A percentile compares a stretch with the other conserved stretches of the same genome.
Evolutionary conservation across 768 basidiomycete genomes (phyloP).

Genomic region (Podaxis sp.): DNA sequence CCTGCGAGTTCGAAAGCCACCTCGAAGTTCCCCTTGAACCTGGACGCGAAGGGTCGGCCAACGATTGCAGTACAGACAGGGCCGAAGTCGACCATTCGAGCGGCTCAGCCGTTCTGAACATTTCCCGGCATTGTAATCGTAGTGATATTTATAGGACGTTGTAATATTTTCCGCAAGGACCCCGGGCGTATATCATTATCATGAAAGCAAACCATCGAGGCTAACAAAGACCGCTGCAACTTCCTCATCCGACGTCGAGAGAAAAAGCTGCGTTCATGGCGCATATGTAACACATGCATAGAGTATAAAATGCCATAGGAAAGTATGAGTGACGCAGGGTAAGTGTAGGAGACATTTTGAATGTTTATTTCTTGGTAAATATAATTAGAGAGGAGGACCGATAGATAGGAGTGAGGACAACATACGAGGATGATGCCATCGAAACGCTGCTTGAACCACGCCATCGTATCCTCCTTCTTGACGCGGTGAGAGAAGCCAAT

Average conservation of each 20-base stretch:
- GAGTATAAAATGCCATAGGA: slow-evolving; percentile 24
- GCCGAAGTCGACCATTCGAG: slow-evolving; percentile 26
- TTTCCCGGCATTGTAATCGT: neutral
- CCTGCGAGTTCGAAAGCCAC: slow-evolving; percentile 10
- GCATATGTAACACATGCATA: slow-evolving; percentile 28
- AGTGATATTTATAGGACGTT: neutral
- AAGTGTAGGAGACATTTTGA: slow-evolving; percentile 16
- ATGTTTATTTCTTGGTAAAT: slow-evolving; percentile 28
- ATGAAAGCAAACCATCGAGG: neutral
- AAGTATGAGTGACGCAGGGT: slow-evolving; percentile 19
- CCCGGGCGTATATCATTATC: slow-evolving; percentile 2
- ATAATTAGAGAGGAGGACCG: slow-evolving; percentile 4
- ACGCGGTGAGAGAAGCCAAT: slow-evolving; percentile 88
- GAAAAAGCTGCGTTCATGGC: slow-evolving; percentile 21
- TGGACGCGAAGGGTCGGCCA: slow-evolving; percentile 35
- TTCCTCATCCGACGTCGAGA: neutral
- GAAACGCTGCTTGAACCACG: slow-evolving; percentile 99
- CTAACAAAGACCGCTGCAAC: neutral
- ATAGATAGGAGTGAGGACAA: slow-evolving; percentile 13
- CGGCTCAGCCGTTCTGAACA: slow-evolving; percentile 11
- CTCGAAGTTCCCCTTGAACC: slow-evolving; percentile 25
- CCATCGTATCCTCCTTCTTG: slow-evolving; percentile 93
- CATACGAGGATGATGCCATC: slow-evolving; percentile 93
- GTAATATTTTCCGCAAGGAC: neutral
- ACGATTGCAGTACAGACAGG: slow-evolving; percentile 32